A percentile compares a stretch with the other conserved stretches of the same genome.
phyloP scores from a whole-genome alignment of 805 yeast species.

The Phaffomyces thermotolerans region DNA sequence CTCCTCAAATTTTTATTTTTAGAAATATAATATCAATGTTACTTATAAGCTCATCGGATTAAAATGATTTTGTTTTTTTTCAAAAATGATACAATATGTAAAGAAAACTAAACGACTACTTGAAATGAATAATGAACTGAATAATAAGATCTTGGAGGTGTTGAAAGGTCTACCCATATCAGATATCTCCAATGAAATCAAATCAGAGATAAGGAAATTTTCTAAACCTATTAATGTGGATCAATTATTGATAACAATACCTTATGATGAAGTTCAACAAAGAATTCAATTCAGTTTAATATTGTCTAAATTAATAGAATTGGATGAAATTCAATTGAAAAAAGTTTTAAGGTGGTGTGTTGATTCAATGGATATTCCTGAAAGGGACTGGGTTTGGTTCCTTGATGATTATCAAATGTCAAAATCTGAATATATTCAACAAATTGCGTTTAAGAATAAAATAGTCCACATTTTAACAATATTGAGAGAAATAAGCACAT shows the following conservation, averaged over 20 bases:
- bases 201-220: not conserved
- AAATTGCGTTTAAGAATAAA: constrained; percentile 8
- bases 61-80: too few species aligned
- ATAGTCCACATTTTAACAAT: constrained; percentile 3
- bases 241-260: not conserved
- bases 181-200: not conserved
- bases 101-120: too few species aligned
- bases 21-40: too few species aligned
- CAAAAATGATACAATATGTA: too few species aligned
- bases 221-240: not conserved
- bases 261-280: not conserved
- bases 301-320: not conserved
- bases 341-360: not conserved
- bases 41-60: too few species aligned
- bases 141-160: not conserved
- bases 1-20: too few species aligned
- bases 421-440: constrained; percentile 7
- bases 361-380: constrained; percentile 2
- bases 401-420: constrained; percentile 12
- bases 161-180: not conserved
- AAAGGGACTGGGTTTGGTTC: constrained; percentile 16
- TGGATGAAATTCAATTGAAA: not conserved
- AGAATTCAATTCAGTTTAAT: not conserved
- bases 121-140: not conserved
- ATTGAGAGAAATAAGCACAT: not conserved